Conservation (phyloP, 176 grass and related monocot genomes). For the Eleusine coracana region DNA sequence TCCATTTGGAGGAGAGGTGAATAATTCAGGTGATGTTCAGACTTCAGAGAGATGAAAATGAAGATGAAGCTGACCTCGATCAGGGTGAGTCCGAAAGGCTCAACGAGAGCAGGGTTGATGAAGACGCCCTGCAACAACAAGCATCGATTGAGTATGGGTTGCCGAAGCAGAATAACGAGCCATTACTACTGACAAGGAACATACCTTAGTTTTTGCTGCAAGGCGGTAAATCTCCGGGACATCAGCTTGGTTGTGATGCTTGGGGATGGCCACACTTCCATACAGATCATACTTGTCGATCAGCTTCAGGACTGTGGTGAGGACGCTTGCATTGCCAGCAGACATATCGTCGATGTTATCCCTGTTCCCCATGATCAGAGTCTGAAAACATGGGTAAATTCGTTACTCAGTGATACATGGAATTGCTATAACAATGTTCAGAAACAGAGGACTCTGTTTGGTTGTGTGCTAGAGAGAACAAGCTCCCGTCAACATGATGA, state of each 20-base stretch:
- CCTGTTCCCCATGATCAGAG: constrained; percentile 95
- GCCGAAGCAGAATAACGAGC: neutral
- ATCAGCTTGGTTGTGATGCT: constrained; percentile 94
- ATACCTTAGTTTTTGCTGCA: constrained; percentile 80
- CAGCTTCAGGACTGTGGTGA: constrained; percentile 85
- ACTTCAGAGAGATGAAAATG: neutral
- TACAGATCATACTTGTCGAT: constrained; percentile 98
- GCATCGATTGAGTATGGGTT: constrained; percentile 12
- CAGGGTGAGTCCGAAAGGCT: constrained; percentile 95
- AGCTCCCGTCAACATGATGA: neutral
- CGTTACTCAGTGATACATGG: neutral
- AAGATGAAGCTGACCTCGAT: constrained; percentile 67
- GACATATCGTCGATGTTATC: constrained; percentile 96
- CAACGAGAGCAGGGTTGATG: constrained; percentile 97
- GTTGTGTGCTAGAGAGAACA: neutral
- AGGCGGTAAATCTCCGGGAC: constrained; percentile 97
- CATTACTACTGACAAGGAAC: neutral
- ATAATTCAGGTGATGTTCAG: constrained; percentile 12
- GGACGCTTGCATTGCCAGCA: constrained; percentile 71
- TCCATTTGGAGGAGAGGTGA: neutral
- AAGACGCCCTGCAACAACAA: constrained; percentile 74
- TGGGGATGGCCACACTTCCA: constrained; percentile 87
- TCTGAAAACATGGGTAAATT: constrained; percentile 46
- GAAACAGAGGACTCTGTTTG: neutral
- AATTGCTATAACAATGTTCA: constrained; percentile 16